Base-by-base conservation (phyloP, 2,329 filamentous ascomycete species). In the Fusarium lateritium region DNA sequence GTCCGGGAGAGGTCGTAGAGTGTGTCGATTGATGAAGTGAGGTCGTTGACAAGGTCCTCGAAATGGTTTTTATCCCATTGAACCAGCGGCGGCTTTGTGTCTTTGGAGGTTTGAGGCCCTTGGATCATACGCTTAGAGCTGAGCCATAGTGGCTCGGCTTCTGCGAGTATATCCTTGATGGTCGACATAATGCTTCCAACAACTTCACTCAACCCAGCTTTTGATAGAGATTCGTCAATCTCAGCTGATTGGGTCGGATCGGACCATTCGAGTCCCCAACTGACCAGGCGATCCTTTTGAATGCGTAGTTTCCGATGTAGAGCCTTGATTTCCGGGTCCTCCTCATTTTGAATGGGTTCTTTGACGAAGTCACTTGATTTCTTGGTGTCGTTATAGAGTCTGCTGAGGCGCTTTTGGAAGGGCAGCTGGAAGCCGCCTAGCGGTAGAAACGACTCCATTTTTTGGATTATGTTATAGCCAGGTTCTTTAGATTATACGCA, bases 231-330 rank as follows among this genome's bases (percentile, higher is more conserved):
- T 74, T 90, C 88, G 73, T 91, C 89, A 66, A 94, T 94, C 77
- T 92, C 89, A 73, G 88, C 87, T 62, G 89, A 85, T 74, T 90
- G 86, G 69, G 84, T 86, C 17, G 90, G 89, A 76, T 94, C 92
- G 57, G 89, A 92, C 92, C 92, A 95, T 77, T 94, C 91, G 53
- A 94, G 82, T 0, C 92, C 92, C 92, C 92, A 95, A 63, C 89
- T 91, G 61, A 93, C 89, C 46, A 94, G 83, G 17, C 92, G 86
- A 80, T 94, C 91, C 77, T 93, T 93, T 74, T 94, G 92, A 70
- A 94, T 94, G 67, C 91, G 88, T 69, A 94, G 87, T 77, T 93
- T 93, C 67, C 91, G 89, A 76, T 94, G 91, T 33, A 94, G 82
- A 17, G 87, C 85, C 74, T 90, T 89, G 76, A 92, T 88, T 69